Evolutionary conservation across 106 monocot genomes (phyloP).

Genomic region (Platanthera guangdongensis): DNA sequence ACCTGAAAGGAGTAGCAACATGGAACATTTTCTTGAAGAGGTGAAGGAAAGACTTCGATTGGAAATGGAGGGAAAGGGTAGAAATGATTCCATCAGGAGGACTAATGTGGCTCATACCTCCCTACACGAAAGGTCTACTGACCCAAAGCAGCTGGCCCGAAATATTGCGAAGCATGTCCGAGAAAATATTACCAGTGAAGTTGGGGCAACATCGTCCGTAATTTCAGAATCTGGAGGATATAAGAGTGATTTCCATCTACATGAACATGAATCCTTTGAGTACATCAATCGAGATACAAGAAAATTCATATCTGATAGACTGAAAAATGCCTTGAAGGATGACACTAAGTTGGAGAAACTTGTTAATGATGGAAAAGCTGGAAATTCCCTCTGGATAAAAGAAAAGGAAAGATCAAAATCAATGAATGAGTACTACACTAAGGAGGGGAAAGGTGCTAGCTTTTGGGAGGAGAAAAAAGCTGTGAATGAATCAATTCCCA

Average conservation of each 20-base stretch:
- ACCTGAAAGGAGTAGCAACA: conserved; percentile 35
- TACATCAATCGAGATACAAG: conserved; percentile 38
- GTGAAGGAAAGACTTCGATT: conserved; percentile 68
- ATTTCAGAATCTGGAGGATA: conserved; percentile 47
- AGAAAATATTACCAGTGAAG: conserved; percentile 50
- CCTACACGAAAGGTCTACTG: conserved; percentile 21
- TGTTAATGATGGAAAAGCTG: conserved; percentile 9
- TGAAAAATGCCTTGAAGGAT: conserved; percentile 46
- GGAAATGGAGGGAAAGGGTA: conserved; percentile 59
- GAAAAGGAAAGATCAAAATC: conserved; percentile 29
- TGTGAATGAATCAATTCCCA: conserved; percentile 19
- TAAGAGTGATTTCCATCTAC: conserved; percentile 20
- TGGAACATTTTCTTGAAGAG: conserved; percentile 76
- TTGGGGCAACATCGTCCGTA: conserved; percentile 19
- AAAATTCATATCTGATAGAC: conserved; percentile 42
- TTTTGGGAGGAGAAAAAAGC: conserved; percentile 31
- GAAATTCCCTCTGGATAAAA: conserved; percentile 5
- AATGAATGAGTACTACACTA: conserved; percentile 18
- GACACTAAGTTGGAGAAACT: conserved; percentile 27
- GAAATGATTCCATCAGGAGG: conserved; percentile 6
- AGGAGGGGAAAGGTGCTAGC: conserved; percentile 22
- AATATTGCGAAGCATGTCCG: conserved; percentile 53
- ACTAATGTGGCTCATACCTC: conserved; percentile 6
- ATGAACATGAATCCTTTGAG: conserved; percentile 28
- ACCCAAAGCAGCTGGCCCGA: conserved; percentile 54